Conservation (phyloP, 306 rosid genomes). For the Begonia fuchsioides region DNA sequence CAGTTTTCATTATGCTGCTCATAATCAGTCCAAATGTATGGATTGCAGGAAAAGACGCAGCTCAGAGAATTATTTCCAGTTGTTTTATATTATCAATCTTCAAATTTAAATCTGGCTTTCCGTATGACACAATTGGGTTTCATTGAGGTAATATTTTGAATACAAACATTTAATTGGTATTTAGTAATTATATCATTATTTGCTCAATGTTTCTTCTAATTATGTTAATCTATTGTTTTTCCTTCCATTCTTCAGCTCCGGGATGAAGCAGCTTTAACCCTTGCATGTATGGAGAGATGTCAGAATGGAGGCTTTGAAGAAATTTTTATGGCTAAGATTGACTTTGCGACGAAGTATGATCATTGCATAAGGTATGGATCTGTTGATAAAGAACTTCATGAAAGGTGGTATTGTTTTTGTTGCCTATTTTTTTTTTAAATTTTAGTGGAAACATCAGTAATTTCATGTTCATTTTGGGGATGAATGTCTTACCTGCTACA, state of each 20-base stretch:
- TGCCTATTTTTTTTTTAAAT: background rate
- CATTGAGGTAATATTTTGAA: slow-evolving; percentile 35
- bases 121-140: slow-evolving; percentile 53
- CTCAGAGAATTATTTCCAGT: too few species aligned
- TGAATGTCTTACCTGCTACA: slow-evolving; percentile 3
- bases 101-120: slow-evolving; percentile 58
- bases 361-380: slow-evolving; percentile 56
- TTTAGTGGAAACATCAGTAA: background rate
- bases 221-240: background rate
- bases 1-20: background rate
- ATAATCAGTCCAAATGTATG: slow-evolving; percentile 5
- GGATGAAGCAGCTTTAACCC: slow-evolving; percentile 56
- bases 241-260: slow-evolving; percentile 44
- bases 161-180: slow-evolving; percentile 6
- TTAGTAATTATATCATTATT: background rate
- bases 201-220: background rate
- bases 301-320: slow-evolving; percentile 82
- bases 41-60: slow-evolving; percentile 54
- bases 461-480: background rate
- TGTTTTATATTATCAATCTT: slow-evolving; percentile 41
- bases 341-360: slow-evolving; percentile 68
- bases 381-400: background rate
- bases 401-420: slow-evolving; percentile 2
- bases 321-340: slow-evolving; percentile 70
- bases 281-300: slow-evolving; percentile 58